These are phyloP conservation scores for Globisporangium solare DNA, from an alignment of 352 stramenopile genomes.

Conservation along the genomic window DNA sequence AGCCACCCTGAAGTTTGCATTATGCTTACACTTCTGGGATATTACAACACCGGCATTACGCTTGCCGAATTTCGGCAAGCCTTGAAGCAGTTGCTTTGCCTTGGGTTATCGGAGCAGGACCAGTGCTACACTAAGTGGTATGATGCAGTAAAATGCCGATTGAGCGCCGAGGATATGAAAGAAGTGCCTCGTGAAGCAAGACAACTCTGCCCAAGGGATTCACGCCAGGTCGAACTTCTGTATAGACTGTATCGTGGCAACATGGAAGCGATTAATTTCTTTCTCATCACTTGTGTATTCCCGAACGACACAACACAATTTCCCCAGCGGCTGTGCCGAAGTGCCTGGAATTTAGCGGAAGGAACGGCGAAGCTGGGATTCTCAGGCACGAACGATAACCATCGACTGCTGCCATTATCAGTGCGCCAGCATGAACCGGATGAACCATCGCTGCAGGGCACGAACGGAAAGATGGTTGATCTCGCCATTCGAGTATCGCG, in stretches of 20 bases:
- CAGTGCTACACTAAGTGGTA: slow-evolving; percentile 76
- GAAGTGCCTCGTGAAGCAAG: slow-evolving; percentile 43
- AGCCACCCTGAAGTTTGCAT: slow-evolving; percentile 86
- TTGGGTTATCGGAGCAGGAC: slow-evolving; percentile 59
- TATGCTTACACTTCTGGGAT: slow-evolving; percentile 73
- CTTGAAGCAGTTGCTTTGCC: slow-evolving; percentile 48
- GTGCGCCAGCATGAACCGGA: slow-evolving; percentile 59
- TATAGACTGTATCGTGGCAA: slow-evolving; percentile 48
- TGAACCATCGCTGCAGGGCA: slow-evolving; percentile 44
- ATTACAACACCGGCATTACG: slow-evolving; percentile 77
- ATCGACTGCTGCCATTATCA: slow-evolving; percentile 65
- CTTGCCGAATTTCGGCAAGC: slow-evolving; percentile 39
- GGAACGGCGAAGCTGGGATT: slow-evolving; percentile 73
- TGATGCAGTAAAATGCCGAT: slow-evolving; percentile 19
- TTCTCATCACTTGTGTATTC: slow-evolving; percentile 81
- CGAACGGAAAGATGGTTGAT: slow-evolving; percentile 88
- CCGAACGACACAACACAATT: slow-evolving; percentile 78
- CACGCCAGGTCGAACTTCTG: slow-evolving; percentile 51
- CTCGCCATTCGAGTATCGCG: slow-evolving; percentile 37
- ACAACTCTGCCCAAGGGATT: slow-evolving; percentile 73
- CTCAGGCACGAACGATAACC: slow-evolving; percentile 89
- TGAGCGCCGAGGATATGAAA: slow-evolving; percentile 12
- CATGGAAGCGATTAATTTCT: slow-evolving; percentile 84
- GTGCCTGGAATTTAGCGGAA: slow-evolving; percentile 77
- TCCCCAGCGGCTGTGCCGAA: slow-evolving; percentile 56